Percentiles rank a stretch among this genome's conserved stretches.
Evolutionary conservation across 768 basidiomycete genomes (phyloP).

Genomic region (Suillus weaverae): DNA sequence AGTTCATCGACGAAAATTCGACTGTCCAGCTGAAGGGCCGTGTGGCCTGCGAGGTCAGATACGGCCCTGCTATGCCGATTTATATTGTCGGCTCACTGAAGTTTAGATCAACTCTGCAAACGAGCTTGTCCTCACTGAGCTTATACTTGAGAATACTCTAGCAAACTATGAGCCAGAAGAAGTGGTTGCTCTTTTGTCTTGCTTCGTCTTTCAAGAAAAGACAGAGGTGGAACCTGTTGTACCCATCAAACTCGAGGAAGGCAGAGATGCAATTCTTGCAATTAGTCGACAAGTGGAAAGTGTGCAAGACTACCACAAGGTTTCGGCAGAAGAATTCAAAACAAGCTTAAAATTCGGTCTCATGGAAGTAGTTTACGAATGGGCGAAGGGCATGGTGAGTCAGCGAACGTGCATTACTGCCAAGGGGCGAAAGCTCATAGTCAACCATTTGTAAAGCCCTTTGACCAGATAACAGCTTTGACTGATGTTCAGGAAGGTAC

Average conservation of each 20-base stretch:
- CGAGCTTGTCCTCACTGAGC: conserved; percentile 93
- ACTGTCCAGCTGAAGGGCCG: conserved; percentile 95
- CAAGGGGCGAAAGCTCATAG: neutral
- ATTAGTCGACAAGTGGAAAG: conserved; percentile 78
- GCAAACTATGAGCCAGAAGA: conserved; percentile 92
- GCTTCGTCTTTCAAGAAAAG: conserved; percentile 98
- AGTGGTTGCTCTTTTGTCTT: conserved; percentile 92
- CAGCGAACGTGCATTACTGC: neutral
- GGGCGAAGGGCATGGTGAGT: conserved; percentile 97
- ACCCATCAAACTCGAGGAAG: conserved; percentile 76
- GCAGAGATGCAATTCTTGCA: conserved; percentile 71
- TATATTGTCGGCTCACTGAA: conserved; percentile 8
- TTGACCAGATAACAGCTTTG: conserved; percentile 87
- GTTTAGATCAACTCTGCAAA: conserved; percentile 97
- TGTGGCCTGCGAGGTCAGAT: conserved; percentile 90
- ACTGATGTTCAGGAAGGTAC: conserved; percentile 98
- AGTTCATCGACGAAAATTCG: conserved; percentile 94
- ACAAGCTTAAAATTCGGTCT: conserved; percentile 85
- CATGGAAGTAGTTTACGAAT: conserved; percentile 97
- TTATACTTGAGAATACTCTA: conserved; percentile 94
- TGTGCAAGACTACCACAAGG: conserved; percentile 80
- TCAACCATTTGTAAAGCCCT: conserved; percentile 59
- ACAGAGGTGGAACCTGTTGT: conserved; percentile 86
- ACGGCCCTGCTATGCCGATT: neutral
- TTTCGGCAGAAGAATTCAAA: conserved; percentile 76